Conservation (phyloP, 176 grass and related monocot species). For the Hsuehochloa calcarea region DNA sequence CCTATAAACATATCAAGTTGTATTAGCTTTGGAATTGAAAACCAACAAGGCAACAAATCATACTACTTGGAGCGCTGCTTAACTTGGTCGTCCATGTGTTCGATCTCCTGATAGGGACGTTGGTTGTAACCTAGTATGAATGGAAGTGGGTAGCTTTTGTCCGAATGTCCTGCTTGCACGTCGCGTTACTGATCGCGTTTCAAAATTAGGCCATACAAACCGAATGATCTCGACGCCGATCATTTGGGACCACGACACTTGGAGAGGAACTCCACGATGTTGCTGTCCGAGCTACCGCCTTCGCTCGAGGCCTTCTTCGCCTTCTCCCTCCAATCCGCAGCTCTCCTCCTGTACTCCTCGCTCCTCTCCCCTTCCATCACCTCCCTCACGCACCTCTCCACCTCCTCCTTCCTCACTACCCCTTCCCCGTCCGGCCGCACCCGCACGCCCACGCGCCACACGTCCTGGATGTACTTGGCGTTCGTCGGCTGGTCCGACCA, state of each 20-base stretch:
- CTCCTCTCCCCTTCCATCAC: constrained; percentile 29
- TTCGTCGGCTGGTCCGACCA: constrained; percentile 67
- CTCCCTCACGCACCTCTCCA: constrained; percentile 15
- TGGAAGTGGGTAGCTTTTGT: too few species aligned
- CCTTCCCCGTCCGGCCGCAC: background rate
- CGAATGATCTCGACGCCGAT: background rate
- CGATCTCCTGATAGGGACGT: too few species aligned
- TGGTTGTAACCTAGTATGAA: too few species aligned
- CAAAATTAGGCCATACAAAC: too few species aligned
- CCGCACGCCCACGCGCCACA: constrained; percentile 55
- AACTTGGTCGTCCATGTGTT: too few species aligned
- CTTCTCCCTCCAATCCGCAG: background rate
- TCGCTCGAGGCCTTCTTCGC: background rate
- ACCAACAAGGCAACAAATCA: too few species aligned
- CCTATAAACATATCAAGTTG: too few species aligned
- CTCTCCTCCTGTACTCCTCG: background rate
- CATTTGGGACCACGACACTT: background rate
- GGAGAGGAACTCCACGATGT: background rate
- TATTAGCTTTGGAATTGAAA: too few species aligned
- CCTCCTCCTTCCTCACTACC: background rate
- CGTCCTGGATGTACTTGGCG: constrained; percentile 61
- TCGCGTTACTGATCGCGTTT: too few species aligned
- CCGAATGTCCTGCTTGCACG: too few species aligned
- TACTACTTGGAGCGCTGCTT: too few species aligned
- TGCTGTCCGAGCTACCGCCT: background rate